Percentiles rank a stretch among this genome's conserved stretches.
phyloP scores from a whole-genome alignment of 2,329 filamentous ascomycete genomes.

The Knufia petricola region DNA sequence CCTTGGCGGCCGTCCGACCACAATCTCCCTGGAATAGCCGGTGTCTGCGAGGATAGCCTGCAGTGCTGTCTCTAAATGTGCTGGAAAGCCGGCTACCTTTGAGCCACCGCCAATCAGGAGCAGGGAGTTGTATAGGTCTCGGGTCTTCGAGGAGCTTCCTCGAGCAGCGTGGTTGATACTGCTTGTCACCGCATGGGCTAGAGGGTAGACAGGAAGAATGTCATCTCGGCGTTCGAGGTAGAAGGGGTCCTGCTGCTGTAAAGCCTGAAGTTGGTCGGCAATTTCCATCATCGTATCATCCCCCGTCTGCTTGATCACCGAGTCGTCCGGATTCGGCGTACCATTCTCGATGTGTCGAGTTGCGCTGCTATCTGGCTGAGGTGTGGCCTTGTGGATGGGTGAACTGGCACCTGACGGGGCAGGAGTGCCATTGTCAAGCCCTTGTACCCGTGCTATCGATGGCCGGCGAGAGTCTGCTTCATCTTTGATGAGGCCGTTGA shows the following conservation, averaged over 20 bases:
- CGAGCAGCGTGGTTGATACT: conserved; percentile 80
- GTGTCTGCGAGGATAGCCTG: conserved; percentile 48
- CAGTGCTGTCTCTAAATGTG: conserved; percentile 73
- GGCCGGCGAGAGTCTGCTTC: conserved; percentile 58
- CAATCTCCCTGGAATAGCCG: conserved; percentile 55
- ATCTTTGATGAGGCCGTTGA: conserved; percentile 31
- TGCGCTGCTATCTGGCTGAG: conserved; percentile 39
- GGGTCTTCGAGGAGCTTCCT: conserved; percentile 83
- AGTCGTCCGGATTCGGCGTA: conserved; percentile 11
- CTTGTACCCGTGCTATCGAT: conserved; percentile 52
- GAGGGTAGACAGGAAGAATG: conserved; percentile 69
- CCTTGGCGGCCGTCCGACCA: conserved; percentile 62
- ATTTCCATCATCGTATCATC: conserved; percentile 14
- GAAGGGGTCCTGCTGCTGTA: conserved; percentile 29
- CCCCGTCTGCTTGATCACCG: conserved; percentile 2
- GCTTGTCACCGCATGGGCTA: conserved; percentile 83
- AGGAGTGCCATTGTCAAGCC: conserved; percentile 61
- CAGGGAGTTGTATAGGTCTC: conserved; percentile 80
- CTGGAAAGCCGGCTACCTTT: conserved; percentile 68
- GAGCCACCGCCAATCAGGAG: conserved; percentile 83
- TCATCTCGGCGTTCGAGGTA: conserved; percentile 59
- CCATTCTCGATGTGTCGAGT: conserved; percentile 26
- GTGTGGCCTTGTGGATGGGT: conserved; percentile 73
- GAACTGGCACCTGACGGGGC: conserved; percentile 79
- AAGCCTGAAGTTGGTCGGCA: conserved; percentile 14